Evolutionary conservation across 352 stramenopile species (phyloP).

Genomic region (Pythium folliculosum): DNA sequence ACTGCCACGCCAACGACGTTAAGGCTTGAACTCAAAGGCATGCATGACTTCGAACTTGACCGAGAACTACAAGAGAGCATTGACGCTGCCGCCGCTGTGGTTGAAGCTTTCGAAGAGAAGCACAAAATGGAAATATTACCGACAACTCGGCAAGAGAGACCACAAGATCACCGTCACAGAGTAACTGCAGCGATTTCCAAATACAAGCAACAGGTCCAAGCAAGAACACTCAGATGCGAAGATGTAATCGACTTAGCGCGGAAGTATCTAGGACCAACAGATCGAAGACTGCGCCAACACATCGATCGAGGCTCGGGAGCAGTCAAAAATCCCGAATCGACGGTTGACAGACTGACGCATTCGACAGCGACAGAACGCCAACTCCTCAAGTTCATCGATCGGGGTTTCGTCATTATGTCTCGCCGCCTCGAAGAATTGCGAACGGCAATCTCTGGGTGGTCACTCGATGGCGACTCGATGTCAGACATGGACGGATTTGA

Average conservation of each 20-base stretch:
- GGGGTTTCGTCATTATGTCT: slow-evolving; percentile 14
- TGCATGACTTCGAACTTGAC: slow-evolving; percentile 27
- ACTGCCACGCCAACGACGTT: background rate
- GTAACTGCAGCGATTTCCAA: slow-evolving; percentile 7
- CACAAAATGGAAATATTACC: background rate
- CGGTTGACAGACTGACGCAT: background rate
- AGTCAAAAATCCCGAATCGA: background rate
- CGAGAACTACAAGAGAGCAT: slow-evolving; percentile 26
- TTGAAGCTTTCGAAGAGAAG: slow-evolving; percentile 23
- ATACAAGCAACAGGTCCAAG: slow-evolving; percentile 25
- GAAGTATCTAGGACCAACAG: slow-evolving; percentile 29
- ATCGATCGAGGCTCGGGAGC: background rate
- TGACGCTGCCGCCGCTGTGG: slow-evolving; percentile 17
- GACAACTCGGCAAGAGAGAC: background rate
- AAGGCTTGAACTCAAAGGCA: slow-evolving; percentile 16
- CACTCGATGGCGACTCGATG: background rate
- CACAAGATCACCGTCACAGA: slow-evolving; percentile 6
- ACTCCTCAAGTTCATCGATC: slow-evolving; percentile 19
- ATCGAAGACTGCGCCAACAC: slow-evolving; percentile 18
- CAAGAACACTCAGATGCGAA: slow-evolving; percentile 14
- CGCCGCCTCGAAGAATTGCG: slow-evolving; percentile 15
- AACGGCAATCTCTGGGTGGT: slow-evolving; percentile 7
- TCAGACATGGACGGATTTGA: slow-evolving; percentile 13
- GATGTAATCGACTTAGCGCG: slow-evolving; percentile 27
- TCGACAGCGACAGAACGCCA: slow-evolving; percentile 25